A percentile compares a stretch with the other conserved stretches of the same genome.
These are phyloP conservation scores for Henckelia pumila DNA, from an alignment of 257 asterid genomes.

Conservation along the genomic window DNA sequence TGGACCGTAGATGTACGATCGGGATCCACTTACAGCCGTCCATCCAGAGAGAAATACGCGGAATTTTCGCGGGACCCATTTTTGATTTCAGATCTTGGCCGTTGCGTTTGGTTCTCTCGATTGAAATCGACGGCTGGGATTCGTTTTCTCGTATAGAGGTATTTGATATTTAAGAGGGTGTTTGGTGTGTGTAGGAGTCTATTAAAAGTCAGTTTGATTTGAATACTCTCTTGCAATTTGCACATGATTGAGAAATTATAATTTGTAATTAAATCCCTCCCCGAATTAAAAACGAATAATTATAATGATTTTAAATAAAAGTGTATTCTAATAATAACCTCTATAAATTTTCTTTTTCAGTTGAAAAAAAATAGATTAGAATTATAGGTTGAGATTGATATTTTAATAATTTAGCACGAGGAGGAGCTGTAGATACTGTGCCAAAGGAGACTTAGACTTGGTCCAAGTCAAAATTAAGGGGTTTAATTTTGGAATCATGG, in stretches of 20 bases:
- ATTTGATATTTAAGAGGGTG: background rate
- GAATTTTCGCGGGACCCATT: slow-evolving; percentile 35
- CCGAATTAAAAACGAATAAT: too few relatives aligned
- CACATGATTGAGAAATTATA: too few relatives aligned
- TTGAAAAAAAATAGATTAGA: background rate
- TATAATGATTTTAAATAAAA: too few relatives aligned
- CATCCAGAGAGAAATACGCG: slow-evolving; percentile 44
- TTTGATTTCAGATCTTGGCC: slow-evolving; percentile 30
- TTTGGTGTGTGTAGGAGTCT: slow-evolving; percentile 24
- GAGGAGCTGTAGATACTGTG: background rate
- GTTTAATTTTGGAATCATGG: slow-evolving; percentile 1
- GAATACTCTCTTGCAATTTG: too few relatives aligned
- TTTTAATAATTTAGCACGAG: slow-evolving; percentile 21
- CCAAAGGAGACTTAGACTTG: slow-evolving; percentile 26
- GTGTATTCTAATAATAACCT: background rate
- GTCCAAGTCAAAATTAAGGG: slow-evolving; percentile 31
- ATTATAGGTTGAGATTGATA: background rate
- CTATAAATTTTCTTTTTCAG: background rate
- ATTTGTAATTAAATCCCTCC: too few relatives aligned
- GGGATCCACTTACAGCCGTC: slow-evolving; percentile 29
- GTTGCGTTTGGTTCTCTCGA: slow-evolving; percentile 30
- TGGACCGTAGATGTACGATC: slow-evolving; percentile 28
- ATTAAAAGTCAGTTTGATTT: too few relatives aligned
- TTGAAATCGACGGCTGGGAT: slow-evolving; percentile 33
- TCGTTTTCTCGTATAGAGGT: slow-evolving; percentile 9